Evolutionary conservation across 306 rosid genomes (phyloP), one percentile per base, ranked within the genome.

Genomic region (Prunus armeniaca): DNA sequence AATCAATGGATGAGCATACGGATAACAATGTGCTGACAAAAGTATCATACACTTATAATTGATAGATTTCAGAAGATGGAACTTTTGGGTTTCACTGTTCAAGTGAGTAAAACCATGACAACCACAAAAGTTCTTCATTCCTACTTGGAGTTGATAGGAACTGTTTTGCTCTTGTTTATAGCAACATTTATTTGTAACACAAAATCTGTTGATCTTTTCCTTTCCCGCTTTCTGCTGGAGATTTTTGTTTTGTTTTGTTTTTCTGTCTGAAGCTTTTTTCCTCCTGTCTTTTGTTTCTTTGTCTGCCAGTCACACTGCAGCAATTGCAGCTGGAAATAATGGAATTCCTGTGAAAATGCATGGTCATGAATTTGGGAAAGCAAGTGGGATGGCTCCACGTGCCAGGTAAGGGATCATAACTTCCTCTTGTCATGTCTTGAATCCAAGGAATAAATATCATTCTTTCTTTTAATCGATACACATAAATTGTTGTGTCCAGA

Each of bases 331-430:
- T 5, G 99, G 99, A 71, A 96, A 96, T 84, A 96, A 96, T 82
- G 99, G 99, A 76, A 88, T 96, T 77, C 96, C 99, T 77, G 98
- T 96, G 71, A 90, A 93, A 81, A 81, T 96, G 89, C 87, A 91
- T 77, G 99, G 99, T 72, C 90, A 92, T 81, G 99, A 96, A 86
- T 91, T 92, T 78, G 99, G 99, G 34, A 96, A 79, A 84, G 99
- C 99, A 28, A 96, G 99, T 75, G 99, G 99, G 82, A 96, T 96
- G 99, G 99, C 99, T 81, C 99, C 99, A 32, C 99, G 97, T 80
- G 98, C 99, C 47, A 93, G 99, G 99, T 91, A 85, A 87, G 88
- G 81, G 85, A 75, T 66, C 71, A 69, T 49, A 73, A 58, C 64
- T 78, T 32, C 61, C 12, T 47, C 58, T 69, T 22, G 32, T 64